These are phyloP conservation scores for Coemansia sp. DNA, from an alignment of 192 early-diverging fungal genomes.

Conservation along the genomic window DNA sequence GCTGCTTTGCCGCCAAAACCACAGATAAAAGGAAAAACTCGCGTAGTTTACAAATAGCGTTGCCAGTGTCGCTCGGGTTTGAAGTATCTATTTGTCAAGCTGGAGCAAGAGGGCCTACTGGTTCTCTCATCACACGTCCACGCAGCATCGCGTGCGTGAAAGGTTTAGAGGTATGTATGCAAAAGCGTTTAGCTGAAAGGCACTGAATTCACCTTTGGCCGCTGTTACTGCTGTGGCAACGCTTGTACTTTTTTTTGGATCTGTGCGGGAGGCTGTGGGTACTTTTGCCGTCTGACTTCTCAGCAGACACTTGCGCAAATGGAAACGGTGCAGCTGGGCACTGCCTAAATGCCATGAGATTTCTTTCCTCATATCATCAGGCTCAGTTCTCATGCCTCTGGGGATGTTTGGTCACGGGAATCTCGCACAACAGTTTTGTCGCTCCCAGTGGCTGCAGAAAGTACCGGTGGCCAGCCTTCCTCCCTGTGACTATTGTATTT, in stretches of 20 bases:
- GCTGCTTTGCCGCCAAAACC: neutral
- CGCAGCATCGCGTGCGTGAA: constrained; percentile 15
- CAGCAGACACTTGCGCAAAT: neutral
- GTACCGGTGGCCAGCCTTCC: neutral
- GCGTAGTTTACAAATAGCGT: neutral
- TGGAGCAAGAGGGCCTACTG: constrained; percentile 11
- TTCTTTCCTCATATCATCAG: constrained; percentile 1
- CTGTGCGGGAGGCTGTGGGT: neutral
- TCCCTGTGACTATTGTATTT: neutral
- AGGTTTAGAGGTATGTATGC: constrained; percentile 17
- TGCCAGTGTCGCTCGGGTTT: neutral
- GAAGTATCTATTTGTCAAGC: constrained; percentile 1
- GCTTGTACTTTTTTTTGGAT: neutral
- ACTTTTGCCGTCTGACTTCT: neutral
- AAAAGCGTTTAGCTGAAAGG: neutral
- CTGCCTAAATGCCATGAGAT: no score
- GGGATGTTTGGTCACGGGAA: constrained; percentile 2
- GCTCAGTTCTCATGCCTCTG: constrained; percentile 3
- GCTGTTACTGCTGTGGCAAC: constrained; percentile 18
- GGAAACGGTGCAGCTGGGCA: neutral
- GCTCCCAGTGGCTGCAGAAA: constrained; percentile 3
- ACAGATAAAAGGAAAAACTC: neutral
- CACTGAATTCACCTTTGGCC: neutral
- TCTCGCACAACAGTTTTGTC: neutral
- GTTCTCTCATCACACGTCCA: constrained; percentile 10